These are phyloP conservation scores for Zygnema cylindricum DNA, from an alignment of 139 green algal species.

Conservation along the genomic window DNA sequence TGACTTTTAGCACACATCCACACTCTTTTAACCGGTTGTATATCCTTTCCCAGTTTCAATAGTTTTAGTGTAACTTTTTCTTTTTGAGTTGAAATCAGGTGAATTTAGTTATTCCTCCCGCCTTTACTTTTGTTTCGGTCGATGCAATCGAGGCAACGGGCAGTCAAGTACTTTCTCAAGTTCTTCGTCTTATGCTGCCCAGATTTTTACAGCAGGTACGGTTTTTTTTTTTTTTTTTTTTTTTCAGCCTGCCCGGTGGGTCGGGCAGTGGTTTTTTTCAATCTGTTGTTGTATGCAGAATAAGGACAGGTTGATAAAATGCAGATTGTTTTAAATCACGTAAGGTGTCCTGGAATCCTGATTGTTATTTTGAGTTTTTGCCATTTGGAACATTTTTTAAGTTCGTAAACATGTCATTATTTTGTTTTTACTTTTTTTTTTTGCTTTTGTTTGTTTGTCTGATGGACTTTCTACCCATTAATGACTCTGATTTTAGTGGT, in stretches of 20 bases:
- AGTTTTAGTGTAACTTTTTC: no score
- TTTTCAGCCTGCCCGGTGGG: no score
- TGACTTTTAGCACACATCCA: conserved; percentile 6
- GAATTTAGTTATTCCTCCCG: conserved; percentile 30
- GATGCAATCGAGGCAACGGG: conserved; percentile 46
- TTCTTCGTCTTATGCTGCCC: conserved; percentile 38
- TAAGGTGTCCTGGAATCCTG: neutral
- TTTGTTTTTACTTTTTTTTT: neutral
- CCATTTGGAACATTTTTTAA: neutral
- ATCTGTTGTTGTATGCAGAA: no score
- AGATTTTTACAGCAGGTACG: conserved; percentile 54
- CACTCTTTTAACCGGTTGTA: neutral
- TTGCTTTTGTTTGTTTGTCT: neutral
- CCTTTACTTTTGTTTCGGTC: conserved; percentile 35
- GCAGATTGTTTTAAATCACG: no score
- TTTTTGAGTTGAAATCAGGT: no score
- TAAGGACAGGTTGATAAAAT: no score
- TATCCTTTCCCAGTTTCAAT: conserved; percentile 20
- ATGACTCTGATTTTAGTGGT: neutral
- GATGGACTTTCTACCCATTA: neutral
- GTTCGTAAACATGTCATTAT: neutral
- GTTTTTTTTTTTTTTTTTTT: conserved; percentile 35
- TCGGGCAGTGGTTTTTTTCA: no score
- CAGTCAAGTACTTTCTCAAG: conserved; percentile 35
- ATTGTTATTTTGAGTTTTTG: conserved; percentile 20